These are phyloP conservation scores for Poterioochromonas sp. DNA, from an alignment of 352 stramenopile species.

Conservation along the genomic window DNA sequence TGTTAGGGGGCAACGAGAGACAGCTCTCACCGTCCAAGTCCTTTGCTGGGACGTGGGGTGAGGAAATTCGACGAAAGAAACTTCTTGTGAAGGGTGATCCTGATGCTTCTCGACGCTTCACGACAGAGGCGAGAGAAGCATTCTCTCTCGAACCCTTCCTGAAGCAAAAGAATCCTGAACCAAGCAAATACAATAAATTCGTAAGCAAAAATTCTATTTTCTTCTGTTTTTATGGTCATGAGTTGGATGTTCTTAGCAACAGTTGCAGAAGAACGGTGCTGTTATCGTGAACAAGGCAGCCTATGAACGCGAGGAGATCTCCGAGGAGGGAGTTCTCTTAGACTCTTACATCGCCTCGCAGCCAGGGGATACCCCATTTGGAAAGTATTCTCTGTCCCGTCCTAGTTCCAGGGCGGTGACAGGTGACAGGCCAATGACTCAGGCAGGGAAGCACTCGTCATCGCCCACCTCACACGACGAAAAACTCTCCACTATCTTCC, in stretches of 20 bases:
- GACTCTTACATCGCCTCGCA: background rate
- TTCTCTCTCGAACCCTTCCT: background rate
- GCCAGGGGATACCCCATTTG: no score
- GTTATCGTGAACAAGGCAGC: background rate
- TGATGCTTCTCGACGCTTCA: background rate
- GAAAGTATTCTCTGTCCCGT: no score
- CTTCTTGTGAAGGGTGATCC: background rate
- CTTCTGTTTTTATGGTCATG: background rate
- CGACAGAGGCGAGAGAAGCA: background rate
- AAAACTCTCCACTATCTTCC: background rate
- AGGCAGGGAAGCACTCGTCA: background rate
- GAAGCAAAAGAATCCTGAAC: background rate
- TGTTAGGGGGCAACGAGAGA: no score
- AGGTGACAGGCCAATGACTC: background rate
- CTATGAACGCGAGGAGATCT: background rate
- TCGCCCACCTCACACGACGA: background rate
- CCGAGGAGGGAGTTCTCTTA: background rate
- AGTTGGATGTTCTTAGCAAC: background rate
- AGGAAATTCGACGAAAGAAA: background rate
- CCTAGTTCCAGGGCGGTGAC: no score
- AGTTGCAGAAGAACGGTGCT: background rate
- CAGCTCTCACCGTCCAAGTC: background rate
- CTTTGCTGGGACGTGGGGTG: background rate
- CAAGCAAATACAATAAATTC: background rate
- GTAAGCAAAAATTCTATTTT: no score